These are phyloP conservation scores for Aureobasidium leucospermi DNA, from an alignment of 2,329 filamentous ascomycete genomes.

Conservation along the genomic window DNA sequence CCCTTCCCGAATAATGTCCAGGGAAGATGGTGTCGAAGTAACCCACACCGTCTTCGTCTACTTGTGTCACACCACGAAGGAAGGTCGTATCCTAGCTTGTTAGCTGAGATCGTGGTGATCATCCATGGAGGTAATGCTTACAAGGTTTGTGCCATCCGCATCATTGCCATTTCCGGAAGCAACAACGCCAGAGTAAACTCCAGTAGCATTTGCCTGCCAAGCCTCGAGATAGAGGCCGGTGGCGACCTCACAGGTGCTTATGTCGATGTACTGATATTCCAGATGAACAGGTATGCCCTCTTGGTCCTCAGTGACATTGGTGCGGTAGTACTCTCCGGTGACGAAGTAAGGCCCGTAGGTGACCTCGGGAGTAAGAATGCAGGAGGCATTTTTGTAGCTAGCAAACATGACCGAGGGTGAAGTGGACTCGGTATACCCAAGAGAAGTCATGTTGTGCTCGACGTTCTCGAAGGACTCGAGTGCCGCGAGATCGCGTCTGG, in stretches of 20 bases:
- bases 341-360: constrained; percentile 30
- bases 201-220: constrained; percentile 43
- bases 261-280: constrained; percentile 38
- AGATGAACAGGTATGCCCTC: constrained; percentile 34
- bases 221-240: constrained; percentile 35
- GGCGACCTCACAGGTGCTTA: constrained; percentile 35
- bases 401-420: constrained; percentile 12
- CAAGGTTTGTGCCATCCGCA: constrained; percentile 23
- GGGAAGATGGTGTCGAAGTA: constrained; percentile 39
- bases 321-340: constrained; percentile 32
- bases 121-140: too few relatives aligned
- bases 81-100: constrained; percentile 26
- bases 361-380: constrained; percentile 24
- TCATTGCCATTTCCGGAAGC: constrained; percentile 31
- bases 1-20: constrained; percentile 34
- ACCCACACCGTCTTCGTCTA: constrained; percentile 34
- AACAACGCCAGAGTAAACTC: constrained; percentile 38
- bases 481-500: constrained; percentile 12
- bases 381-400: constrained; percentile 20
- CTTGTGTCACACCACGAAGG: constrained; percentile 35
- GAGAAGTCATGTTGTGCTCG: constrained; percentile 14
- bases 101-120: too few relatives aligned
- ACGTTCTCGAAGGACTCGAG: constrained; percentile 9
- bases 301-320: constrained; percentile 36
- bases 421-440: constrained; percentile 10